Evolutionary conservation across 2,329 filamentous ascomycete species (phyloP).

Genomic region (Botrytis aclada): DNA sequence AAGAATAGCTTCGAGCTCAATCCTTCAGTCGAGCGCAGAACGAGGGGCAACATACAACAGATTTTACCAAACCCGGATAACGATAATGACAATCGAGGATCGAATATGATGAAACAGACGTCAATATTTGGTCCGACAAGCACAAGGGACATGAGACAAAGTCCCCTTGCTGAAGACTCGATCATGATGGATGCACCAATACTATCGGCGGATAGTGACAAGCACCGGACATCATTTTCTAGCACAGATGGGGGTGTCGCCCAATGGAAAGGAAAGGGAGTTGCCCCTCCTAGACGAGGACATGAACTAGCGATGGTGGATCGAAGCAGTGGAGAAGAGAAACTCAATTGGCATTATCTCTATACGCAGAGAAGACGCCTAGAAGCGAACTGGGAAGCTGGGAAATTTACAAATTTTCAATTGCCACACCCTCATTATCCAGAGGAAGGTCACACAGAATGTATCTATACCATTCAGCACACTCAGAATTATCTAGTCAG

Average conservation of each 20-base stretch:
- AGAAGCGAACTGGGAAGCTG: conserved; percentile 88
- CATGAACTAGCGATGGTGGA: conserved; percentile 46
- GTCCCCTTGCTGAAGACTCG: conserved; percentile 7
- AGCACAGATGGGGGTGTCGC: neutral
- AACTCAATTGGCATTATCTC: conserved; percentile 87
- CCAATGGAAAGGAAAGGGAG: conserved; percentile 1
- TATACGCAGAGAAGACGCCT: conserved; percentile 83
- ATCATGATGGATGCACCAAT: conserved; percentile 16
- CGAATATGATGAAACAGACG: conserved; percentile 42
- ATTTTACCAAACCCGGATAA: conserved; percentile 36
- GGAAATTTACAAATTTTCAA: conserved; percentile 81
- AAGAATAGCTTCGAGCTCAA: conserved; percentile 42
- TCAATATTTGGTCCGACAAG: conserved; percentile 33
- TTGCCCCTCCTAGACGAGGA: conserved; percentile 20
- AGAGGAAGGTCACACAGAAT: conserved; percentile 83
- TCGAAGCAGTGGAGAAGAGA: conserved; percentile 51
- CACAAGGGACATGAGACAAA: conserved; percentile 10
- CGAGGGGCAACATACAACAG: conserved; percentile 42
- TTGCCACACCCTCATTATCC: conserved; percentile 79
- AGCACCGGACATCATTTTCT: neutral
- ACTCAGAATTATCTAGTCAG: conserved; percentile 83
- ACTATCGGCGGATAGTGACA: neutral
- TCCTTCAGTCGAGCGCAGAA: conserved; percentile 54
- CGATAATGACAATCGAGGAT: conserved; percentile 40
- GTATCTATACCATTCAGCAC: conserved; percentile 93